Evolutionary conservation across 2,329 filamentous ascomycete genomes (phyloP).

Genomic region (Claviceps sp.): DNA sequence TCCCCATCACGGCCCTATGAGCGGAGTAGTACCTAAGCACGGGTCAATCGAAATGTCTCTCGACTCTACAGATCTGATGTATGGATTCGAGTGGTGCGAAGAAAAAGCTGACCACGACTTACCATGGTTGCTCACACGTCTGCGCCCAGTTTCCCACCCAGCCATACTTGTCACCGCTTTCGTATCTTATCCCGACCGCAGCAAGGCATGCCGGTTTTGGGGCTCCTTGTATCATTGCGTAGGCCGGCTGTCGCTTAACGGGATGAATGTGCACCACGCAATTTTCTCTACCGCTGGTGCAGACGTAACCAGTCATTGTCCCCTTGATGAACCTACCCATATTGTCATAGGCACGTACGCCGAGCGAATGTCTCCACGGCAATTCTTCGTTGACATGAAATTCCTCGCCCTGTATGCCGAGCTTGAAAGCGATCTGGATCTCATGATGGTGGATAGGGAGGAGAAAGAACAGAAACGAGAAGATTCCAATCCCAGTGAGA

Average conservation of each 20-base stretch:
- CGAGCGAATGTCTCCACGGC: neutral
- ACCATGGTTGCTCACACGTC: conserved; percentile 1
- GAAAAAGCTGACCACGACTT: neutral
- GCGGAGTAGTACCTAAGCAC: conserved; percentile 4
- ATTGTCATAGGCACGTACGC: neutral
- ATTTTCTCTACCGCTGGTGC: neutral
- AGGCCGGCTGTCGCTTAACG: neutral
- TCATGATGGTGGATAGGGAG: neutral
- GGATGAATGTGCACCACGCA: neutral
- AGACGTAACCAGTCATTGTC: accelerated
- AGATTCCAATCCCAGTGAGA: neutral
- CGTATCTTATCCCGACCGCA: neutral
- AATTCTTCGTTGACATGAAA: too few relatives aligned
- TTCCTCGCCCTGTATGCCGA: neutral
- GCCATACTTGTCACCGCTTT: neutral
- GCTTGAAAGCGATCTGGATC: neutral
- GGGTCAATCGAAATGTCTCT: neutral
- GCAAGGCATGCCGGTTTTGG: neutral
- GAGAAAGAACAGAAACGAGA: neutral
- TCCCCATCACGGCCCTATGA: neutral
- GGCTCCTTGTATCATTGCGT: neutral
- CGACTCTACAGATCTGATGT: neutral
- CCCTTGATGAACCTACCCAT: neutral
- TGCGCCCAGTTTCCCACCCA: conserved; percentile 4
- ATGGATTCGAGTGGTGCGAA: neutral